phyloP scores from a whole-genome alignment of 768 basidiomycete genomes.

The Boletus barrowsii region DNA sequence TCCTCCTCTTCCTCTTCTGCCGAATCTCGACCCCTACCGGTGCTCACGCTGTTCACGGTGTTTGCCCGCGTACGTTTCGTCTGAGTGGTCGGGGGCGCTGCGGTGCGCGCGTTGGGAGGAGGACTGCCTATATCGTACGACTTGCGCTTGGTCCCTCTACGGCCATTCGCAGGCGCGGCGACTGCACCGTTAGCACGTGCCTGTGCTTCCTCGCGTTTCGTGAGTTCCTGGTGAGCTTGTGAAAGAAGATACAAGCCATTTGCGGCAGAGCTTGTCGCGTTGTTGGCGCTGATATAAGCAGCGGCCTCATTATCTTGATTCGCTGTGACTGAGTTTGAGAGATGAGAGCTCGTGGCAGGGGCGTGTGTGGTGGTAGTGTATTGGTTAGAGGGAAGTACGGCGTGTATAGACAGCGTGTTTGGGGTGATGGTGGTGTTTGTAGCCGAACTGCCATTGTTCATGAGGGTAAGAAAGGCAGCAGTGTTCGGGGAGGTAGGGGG shows the following conservation, averaged over 20 bases:
- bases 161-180: constrained; percentile 25
- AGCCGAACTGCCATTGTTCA: constrained; percentile 53
- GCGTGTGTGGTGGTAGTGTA: constrained; percentile 31
- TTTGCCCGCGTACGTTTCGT: constrained; percentile 39
- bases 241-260: constrained; percentile 92
- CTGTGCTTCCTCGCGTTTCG: constrained; percentile 88
- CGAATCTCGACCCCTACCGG: constrained; percentile 36
- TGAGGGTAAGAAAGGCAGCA: constrained; percentile 89
- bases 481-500: constrained; percentile 87
- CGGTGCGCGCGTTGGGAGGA: constrained; percentile 28
- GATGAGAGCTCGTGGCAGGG: constrained; percentile 33
- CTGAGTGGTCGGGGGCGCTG: constrained; percentile 20
- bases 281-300: constrained; percentile 44
- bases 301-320: constrained; percentile 32
- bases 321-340: constrained; percentile 35
- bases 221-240: constrained; percentile 95
- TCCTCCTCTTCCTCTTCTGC: constrained; percentile 38
- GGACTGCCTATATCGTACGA: constrained; percentile 46
- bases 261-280: constrained; percentile 67
- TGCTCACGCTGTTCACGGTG: constrained; percentile 31
- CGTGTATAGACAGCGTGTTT: constrained; percentile 63
- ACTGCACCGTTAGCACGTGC: constrained; percentile 50
- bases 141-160: constrained; percentile 72
- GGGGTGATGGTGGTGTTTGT: constrained; percentile 55
- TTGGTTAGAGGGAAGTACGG: constrained; percentile 49